Evolutionary conservation across 1,139 yeast genomes (phyloP).

Genomic region (Candida smagusa): DNA sequence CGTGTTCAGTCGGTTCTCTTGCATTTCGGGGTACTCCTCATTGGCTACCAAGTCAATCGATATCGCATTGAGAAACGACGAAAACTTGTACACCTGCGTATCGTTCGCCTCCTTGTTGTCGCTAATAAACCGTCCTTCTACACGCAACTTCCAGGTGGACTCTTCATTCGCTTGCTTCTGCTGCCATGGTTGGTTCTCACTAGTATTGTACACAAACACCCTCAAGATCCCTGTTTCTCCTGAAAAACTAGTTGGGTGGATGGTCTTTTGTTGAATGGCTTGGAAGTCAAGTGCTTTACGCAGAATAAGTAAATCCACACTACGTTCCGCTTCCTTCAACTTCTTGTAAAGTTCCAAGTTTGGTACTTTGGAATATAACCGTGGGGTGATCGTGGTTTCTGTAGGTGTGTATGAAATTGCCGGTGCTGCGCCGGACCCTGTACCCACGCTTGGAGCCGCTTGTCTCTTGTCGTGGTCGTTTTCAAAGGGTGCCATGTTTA

Average conservation of each 20-base stretch:
- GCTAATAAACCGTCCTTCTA: slow-evolving; percentile 75
- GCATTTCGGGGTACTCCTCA: slow-evolving; percentile 38
- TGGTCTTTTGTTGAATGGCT: slow-evolving; percentile 55
- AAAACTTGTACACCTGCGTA: slow-evolving; percentile 50
- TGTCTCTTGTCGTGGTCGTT: slow-evolving; percentile 19
- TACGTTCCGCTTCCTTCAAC: slow-evolving; percentile 73
- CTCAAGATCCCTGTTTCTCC: slow-evolving; percentile 60
- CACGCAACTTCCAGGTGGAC: slow-evolving; percentile 79
- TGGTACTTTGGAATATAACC: slow-evolving; percentile 63
- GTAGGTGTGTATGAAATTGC: slow-evolving; percentile 60
- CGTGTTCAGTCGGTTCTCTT: slow-evolving; percentile 30
- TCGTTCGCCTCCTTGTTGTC: slow-evolving; percentile 28
- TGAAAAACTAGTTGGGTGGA: slow-evolving; percentile 42
- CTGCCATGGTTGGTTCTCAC: slow-evolving; percentile 86
- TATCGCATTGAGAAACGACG: slow-evolving; percentile 78
- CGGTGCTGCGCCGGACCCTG: slow-evolving; percentile 39
- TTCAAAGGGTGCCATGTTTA: slow-evolving; percentile 9
- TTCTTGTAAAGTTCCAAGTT: slow-evolving; percentile 70
- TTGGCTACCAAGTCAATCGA: slow-evolving; percentile 67
- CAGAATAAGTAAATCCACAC: slow-evolving; percentile 75
- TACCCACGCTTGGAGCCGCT: slow-evolving; percentile 12
- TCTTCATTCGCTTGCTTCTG: slow-evolving; percentile 22
- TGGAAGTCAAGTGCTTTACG: slow-evolving; percentile 84
- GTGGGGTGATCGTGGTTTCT: slow-evolving; percentile 62
- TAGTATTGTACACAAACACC: slow-evolving; percentile 76